Base-by-base conservation (phyloP, 345 rosid species). In the Gossypium anomalum region DNA sequence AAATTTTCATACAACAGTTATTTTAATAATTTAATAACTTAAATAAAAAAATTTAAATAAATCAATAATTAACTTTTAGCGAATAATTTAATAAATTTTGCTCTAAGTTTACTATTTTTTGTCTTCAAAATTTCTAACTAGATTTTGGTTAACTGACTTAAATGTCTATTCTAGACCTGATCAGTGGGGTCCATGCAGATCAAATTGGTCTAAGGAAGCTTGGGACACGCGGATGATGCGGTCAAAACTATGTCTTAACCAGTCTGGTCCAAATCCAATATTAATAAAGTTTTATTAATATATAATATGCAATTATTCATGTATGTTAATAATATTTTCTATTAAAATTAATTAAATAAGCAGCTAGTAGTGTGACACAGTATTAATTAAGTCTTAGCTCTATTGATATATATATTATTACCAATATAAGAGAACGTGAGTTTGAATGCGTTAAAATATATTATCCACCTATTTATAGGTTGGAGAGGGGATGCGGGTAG, bases 101-200 rank as follows among this genome's bases (percentile, higher is more conserved):
- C 41, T 34, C 41, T n/a, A 4, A 34, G 7, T 4, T 34, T 34
- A 34, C 41, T 34, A 34, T 45, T 45, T 2, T 4, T 17, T 13
- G n/a, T 64, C 19, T 64, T 47, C 10, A 14, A 20, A 66, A 4
- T 19, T 66, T 66, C 51, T 65, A 19, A n/a, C 23, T 43, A 43
- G 70, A 41, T 65, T 44, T 17, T n/a, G 20, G 27, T 19, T 43
- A 65, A 44, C 20, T 19, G 22, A 14, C 47, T 14, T 48, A 47
- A 48, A 48, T 48, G 15, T 1, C 4, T 66, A 1, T 52, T 44
- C 70, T 66, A 10, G n/a, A 12, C 2, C 10, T 66, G n/a, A 44
- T 20, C 6, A 20, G 29, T 45, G 29, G 85, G 85, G 76, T 44
- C 85, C 81, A 13, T 1, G 2, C 1, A 53, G 70, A 68, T 45